Conservation (phyloP, 352 stramenopile species). For the Halophytophthora batemanensis region DNA sequence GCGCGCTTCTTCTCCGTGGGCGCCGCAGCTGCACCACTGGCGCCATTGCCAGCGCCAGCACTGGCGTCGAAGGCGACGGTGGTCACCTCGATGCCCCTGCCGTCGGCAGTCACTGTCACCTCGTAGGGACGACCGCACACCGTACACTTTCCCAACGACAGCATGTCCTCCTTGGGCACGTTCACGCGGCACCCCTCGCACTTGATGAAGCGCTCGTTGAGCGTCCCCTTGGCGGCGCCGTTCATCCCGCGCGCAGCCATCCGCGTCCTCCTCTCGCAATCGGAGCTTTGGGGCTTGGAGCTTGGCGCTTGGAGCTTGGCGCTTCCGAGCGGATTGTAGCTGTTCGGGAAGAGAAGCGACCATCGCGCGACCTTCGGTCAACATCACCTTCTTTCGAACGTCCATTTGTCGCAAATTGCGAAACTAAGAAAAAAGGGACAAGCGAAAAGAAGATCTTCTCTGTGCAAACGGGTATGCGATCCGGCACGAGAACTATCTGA, state of each 20-base stretch:
- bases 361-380: conserved; percentile 18
- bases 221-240: conserved; percentile 44
- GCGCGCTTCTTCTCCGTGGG: conserved; percentile 19
- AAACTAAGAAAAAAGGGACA: no score
- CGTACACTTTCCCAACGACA: conserved; percentile 55
- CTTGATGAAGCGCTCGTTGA: conserved; percentile 83
- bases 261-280: neutral
- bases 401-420: no score
- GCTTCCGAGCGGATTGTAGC: no score
- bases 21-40: neutral
- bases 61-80: conserved; percentile 38
- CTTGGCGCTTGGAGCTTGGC: no score
- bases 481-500: no score
- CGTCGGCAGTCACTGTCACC: conserved; percentile 22
- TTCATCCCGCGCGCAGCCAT: conserved; percentile 53
- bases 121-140: conserved; percentile 50
- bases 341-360: neutral
- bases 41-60: neutral
- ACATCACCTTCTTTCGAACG: conserved; percentile 2
- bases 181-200: conserved; percentile 72
- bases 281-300: neutral
- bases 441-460: no score
- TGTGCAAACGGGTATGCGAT: no score
- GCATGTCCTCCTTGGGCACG: conserved; percentile 75
- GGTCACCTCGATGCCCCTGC: conserved; percentile 19